A percentile compares a stretch with the other conserved stretches of the same genome.
phyloP scores from a whole-genome alignment of 2,329 filamentous ascomycete species.

The Fusarium pseudocircinatum region DNA sequence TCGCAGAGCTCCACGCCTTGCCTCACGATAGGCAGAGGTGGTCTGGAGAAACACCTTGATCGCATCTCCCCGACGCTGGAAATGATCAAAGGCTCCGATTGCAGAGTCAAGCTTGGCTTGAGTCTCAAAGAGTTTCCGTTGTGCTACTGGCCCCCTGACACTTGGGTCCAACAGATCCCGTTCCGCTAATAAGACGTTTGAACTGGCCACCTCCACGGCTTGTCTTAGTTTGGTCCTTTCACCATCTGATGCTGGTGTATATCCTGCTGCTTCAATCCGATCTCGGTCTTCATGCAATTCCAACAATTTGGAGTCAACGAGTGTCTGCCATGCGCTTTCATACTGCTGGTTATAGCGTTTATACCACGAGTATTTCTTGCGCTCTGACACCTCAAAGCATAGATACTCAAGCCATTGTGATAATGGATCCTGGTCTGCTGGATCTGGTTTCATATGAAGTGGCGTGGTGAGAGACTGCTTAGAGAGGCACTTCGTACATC shows the following conservation, averaged over 20 bases:
- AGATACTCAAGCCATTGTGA: slow-evolving; percentile 54
- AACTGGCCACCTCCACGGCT: slow-evolving; percentile 28
- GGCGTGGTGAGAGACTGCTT: slow-evolving; percentile 7
- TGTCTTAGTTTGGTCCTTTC: slow-evolving; percentile 7
- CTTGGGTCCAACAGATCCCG: slow-evolving; percentile 31
- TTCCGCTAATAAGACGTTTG: slow-evolving; percentile 29
- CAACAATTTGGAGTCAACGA: slow-evolving; percentile 16
- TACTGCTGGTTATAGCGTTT: slow-evolving; percentile 18
- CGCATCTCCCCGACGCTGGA: slow-evolving; percentile 6
- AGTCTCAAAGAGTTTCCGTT: slow-evolving; percentile 19
- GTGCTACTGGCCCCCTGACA: slow-evolving; percentile 5
- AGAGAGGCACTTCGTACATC: slow-evolving; percentile 11
- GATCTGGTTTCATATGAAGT: slow-evolving; percentile 38
- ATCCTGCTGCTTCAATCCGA: slow-evolving; percentile 12
- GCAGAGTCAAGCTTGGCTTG: slow-evolving; percentile 25
- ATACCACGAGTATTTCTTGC: slow-evolving; percentile 28
- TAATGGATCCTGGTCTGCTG: slow-evolving; percentile 45
- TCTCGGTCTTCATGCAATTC: slow-evolving; percentile 3
- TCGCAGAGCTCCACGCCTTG: slow-evolving; percentile 18
- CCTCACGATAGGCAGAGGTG: slow-evolving; percentile 24
- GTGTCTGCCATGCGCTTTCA: slow-evolving; percentile 24
- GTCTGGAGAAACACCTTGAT: slow-evolving; percentile 8
- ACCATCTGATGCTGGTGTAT: neutral
- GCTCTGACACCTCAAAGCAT: slow-evolving; percentile 38
- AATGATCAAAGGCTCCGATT: slow-evolving; percentile 24